phyloP scores from a whole-genome alignment of 2,329 filamentous ascomycete genomes.

The Phoma sp. region DNA sequence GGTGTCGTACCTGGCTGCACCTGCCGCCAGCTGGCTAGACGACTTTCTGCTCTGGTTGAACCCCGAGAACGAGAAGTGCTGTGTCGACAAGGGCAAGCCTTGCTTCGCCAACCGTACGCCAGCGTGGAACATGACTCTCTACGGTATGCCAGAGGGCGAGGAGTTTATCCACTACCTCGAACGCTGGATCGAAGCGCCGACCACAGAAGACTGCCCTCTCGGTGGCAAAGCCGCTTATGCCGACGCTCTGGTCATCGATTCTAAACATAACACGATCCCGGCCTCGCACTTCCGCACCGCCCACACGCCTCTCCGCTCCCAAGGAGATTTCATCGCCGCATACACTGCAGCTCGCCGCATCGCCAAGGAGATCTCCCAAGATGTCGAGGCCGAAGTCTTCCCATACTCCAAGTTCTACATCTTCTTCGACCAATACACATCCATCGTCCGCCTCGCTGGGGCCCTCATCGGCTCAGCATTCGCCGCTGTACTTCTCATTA shows the following conservation, averaged over 20 bases:
- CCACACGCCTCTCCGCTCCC: constrained; percentile 85
- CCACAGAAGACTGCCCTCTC: constrained; percentile 83
- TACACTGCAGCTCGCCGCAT: constrained; percentile 91
- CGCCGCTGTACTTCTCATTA: constrained; percentile 83
- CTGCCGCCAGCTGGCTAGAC: constrained; percentile 94
- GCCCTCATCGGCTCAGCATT: constrained; percentile 83
- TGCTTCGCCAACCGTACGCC: constrained; percentile 83
- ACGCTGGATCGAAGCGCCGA: constrained; percentile 82
- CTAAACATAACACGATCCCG: constrained; percentile 69
- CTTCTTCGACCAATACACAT: constrained; percentile 97
- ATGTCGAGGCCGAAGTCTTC: constrained; percentile 84
- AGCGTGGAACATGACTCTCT: constrained; percentile 86
- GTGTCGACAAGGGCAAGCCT: constrained; percentile 66
- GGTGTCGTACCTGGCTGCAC: constrained; percentile 85
- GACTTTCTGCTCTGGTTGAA: constrained; percentile 98
- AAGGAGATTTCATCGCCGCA: constrained; percentile 90
- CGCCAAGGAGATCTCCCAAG: constrained; percentile 73
- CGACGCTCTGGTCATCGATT: constrained; percentile 80
- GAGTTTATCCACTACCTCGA: constrained; percentile 88
- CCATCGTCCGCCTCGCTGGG: constrained; percentile 80
- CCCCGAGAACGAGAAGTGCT: constrained; percentile 72
- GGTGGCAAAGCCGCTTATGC: constrained; percentile 89
- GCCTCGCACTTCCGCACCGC: constrained; percentile 92
- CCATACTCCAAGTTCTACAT: constrained; percentile 98
- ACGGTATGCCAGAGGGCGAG: constrained; percentile 90